Evolutionary conservation across 192 early-diverging fungal species (phyloP), one percentile per base, ranked within the genome.

Genomic region (Coemansia umbellata): DNA sequence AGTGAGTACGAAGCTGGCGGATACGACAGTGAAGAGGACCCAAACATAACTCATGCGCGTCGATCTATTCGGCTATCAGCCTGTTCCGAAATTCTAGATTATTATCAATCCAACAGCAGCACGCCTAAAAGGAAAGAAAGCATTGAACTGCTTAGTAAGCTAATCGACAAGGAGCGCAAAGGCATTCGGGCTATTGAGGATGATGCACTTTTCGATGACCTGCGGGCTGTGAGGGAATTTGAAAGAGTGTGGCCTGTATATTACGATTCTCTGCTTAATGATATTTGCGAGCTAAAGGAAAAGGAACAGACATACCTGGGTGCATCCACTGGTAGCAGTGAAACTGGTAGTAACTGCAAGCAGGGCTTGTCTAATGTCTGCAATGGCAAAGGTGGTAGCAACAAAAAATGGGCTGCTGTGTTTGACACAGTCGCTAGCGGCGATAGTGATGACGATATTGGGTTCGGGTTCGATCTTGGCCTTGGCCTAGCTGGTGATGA

Each of bases 21-120:
- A 6, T 51, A 51, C 37, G 51, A 54, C 5, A 60, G 57, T 53
- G 65, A 68, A 27, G 65, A 60, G 18, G 58, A 60, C 13, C 51
- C 65, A 0, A 53, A 41, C 1, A 30, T 15, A 3, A 32, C 44
- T 6, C 51, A 58, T 21, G 65, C 55, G 15, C 32, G 52, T 2
- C 53, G 48, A 3, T 22, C 32, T 23, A 48, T 68, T 0, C 45
- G 41, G 13, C 6, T 55, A 28, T 40, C 40, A 4, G 65, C 47
- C 5, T 37, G 50, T 17, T 24, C 27, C 26, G 65, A 68, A 15
- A 41, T 50, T 32, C 22, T 39, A 0, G 65, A 48, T 1, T 45
- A 36, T 11, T 36, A 50, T n/a, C 57, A 36, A 8, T n/a, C n/a
- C n/a, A n/a, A 9, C 47, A 44, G 36, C 31, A 63, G 32, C 28